phyloP scores from a whole-genome alignment of 768 basidiomycete genomes.

The Suillus spraguei region DNA sequence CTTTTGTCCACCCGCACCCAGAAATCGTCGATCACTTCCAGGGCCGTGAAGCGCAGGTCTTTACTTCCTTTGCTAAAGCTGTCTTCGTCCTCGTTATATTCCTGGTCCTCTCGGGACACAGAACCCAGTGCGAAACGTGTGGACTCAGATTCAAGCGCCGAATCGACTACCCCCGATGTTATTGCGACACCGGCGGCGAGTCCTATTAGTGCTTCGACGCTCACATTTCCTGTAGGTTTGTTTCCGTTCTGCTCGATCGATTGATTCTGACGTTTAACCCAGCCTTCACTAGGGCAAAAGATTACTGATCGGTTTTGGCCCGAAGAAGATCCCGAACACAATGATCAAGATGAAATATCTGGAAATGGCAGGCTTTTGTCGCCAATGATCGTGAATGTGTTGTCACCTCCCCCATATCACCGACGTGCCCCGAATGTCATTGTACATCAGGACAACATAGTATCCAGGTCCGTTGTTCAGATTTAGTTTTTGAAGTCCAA shows the following conservation, averaged over 20 bases:
- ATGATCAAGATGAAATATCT: conserved; percentile 23
- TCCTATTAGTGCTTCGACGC: background rate
- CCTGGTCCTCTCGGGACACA: background rate
- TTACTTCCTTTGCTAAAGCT: background rate
- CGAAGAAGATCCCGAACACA: conserved; percentile 24
- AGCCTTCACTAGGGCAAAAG: conserved; percentile 32
- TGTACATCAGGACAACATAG: conserved; percentile 6
- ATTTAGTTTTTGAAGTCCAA: background rate
- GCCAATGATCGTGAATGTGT: conserved; percentile 18
- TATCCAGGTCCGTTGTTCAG: conserved; percentile 20
- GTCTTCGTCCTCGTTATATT: background rate
- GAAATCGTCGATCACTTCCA: background rate
- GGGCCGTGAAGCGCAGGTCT: background rate
- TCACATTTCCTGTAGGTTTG: background rate
- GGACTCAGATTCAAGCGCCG: background rate
- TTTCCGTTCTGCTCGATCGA: conserved; percentile 13
- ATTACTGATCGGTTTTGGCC: conserved; percentile 35
- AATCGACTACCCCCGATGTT: background rate
- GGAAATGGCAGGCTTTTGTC: conserved; percentile 7
- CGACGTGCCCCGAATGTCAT: conserved; percentile 15
- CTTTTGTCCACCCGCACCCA: background rate
- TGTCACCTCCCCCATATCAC: conserved; percentile 32
- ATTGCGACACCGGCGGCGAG: background rate
- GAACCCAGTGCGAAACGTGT: background rate
- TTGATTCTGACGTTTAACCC: conserved; percentile 9